Conservation (phyloP, 495 filamentous ascomycete genomes). For the Penicillium macrosclerotiorum region DNA sequence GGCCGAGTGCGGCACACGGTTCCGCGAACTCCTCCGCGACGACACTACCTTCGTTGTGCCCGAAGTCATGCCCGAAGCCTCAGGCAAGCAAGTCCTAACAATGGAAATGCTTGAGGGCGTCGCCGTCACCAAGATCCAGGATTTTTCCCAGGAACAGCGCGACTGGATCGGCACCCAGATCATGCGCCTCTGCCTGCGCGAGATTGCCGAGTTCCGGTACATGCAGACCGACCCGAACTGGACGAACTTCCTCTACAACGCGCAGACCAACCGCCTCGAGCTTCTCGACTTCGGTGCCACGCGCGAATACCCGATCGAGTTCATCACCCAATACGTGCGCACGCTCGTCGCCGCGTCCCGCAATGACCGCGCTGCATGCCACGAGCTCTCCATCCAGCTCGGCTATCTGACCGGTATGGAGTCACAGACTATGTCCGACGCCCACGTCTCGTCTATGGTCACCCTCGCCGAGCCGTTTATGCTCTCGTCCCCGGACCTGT, state of each 20-base stretch:
- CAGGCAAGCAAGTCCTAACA: constrained; percentile 82
- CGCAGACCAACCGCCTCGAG: constrained; percentile 68
- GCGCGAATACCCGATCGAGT: constrained; percentile 75
- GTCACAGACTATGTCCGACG: constrained; percentile 76
- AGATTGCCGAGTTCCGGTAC: constrained; percentile 89
- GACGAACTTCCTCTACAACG: constrained; percentile 98
- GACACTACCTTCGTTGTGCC: constrained; percentile 81
- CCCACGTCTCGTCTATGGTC: constrained; percentile 76
- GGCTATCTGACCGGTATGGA: constrained; percentile 94
- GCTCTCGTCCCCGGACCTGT: constrained; percentile 70
- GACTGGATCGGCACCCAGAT: constrained; percentile 93
- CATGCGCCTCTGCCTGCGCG: constrained; percentile 86
- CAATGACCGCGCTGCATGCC: constrained; percentile 59
- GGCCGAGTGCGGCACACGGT: constrained; percentile 72
- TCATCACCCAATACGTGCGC: constrained; percentile 73
- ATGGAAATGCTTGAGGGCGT: constrained; percentile 87
- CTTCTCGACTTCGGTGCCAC: constrained; percentile 95
- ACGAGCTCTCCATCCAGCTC: constrained; percentile 70
- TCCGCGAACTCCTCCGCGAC: constrained; percentile 66
- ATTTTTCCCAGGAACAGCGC: constrained; percentile 73
- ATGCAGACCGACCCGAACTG: constrained; percentile 99
- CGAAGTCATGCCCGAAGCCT: constrained; percentile 71
- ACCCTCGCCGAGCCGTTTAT: constrained; percentile 92
- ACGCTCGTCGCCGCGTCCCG: constrained; percentile 76
- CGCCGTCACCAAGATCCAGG: constrained; percentile 78